phyloP scores from a whole-genome alignment of 352 stramenopile species.

The Phytophthora boehmeriae region DNA sequence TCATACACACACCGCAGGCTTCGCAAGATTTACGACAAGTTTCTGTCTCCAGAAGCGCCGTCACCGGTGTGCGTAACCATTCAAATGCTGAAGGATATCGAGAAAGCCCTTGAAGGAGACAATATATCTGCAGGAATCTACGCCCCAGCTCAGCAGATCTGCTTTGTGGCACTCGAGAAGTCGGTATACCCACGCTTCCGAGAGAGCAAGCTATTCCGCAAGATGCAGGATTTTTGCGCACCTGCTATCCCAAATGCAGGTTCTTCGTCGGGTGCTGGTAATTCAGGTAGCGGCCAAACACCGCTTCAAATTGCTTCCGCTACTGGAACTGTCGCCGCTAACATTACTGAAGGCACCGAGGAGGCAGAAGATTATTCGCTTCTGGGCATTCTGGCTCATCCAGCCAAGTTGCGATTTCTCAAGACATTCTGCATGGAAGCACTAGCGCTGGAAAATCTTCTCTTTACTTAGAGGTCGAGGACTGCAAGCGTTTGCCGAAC shows the following conservation, averaged over 20 bases:
- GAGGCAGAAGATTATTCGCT: constrained; percentile 68
- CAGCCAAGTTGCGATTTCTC: constrained; percentile 81
- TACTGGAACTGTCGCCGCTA: constrained; percentile 21
- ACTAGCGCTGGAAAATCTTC: constrained; percentile 78
- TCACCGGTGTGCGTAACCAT: constrained; percentile 80
- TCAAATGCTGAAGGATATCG: constrained; percentile 73
- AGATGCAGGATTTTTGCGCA: constrained; percentile 80
- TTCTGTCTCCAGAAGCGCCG: constrained; percentile 68
- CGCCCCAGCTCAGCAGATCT: constrained; percentile 65
- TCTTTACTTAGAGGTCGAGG: constrained; percentile 89
- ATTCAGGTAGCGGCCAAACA: constrained; percentile 5
- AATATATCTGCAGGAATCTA: constrained; percentile 81
- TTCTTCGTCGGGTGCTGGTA: neutral
- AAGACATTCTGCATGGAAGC: constrained; percentile 90
- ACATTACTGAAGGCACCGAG: constrained; percentile 19
- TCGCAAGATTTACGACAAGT: constrained; percentile 89
- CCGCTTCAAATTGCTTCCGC: constrained; percentile 14
- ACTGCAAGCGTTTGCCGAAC: constrained; percentile 85
- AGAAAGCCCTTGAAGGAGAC: constrained; percentile 59
- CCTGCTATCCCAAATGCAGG: constrained; percentile 26
- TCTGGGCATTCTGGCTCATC: constrained; percentile 61
- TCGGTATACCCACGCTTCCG: constrained; percentile 80
- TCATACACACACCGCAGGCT: constrained; percentile 83
- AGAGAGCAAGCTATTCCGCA: constrained; percentile 75
- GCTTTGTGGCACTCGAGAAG: constrained; percentile 67